Percentiles rank a stretch among this genome's conserved stretches.
Conservation (phyloP, 2,329 filamentous ascomycete genomes). For the Sporothrix curviconia region DNA sequence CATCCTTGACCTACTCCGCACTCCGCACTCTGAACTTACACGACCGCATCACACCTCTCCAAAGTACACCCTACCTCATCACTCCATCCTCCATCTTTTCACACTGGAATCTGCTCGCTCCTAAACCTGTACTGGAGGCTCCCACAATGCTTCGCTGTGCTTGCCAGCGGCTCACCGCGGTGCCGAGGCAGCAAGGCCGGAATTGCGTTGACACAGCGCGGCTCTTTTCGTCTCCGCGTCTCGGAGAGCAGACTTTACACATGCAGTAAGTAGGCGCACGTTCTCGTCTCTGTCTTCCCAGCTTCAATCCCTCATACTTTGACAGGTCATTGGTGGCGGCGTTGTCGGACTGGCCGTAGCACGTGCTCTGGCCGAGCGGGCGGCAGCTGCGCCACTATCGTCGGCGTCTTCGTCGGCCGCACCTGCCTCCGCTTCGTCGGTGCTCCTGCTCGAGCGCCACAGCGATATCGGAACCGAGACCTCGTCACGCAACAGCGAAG, state of each 20-base stretch:
- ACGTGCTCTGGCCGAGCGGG: constrained; percentile 53
- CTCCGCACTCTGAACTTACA: too few species aligned
- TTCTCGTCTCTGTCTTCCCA: background rate
- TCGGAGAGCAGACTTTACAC: constrained; percentile 13
- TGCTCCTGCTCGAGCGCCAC: constrained; percentile 77
- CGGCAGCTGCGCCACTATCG: background rate
- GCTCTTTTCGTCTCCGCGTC: background rate
- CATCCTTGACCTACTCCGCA: too few species aligned
- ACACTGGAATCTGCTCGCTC: too few species aligned
- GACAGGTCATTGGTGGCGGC: constrained; percentile 51
- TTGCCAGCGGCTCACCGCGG: background rate
- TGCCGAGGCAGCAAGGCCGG: background rate
- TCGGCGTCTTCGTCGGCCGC: constrained; percentile 26
- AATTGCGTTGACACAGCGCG: background rate
- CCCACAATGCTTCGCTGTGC: background rate
- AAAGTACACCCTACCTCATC: too few species aligned
- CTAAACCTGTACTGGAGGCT: too few species aligned
- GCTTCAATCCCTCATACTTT: background rate
- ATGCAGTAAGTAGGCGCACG: background rate
- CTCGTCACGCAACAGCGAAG: constrained; percentile 85
- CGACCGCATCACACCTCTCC: too few species aligned
- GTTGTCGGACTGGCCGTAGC: constrained; percentile 77
- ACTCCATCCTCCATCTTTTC: too few species aligned
- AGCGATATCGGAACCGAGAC: constrained; percentile 73
- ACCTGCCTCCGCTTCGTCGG: too few species aligned